phyloP scores from a whole-genome alignment of 495 filamentous ascomycete genomes.

The Letharia lupina region DNA sequence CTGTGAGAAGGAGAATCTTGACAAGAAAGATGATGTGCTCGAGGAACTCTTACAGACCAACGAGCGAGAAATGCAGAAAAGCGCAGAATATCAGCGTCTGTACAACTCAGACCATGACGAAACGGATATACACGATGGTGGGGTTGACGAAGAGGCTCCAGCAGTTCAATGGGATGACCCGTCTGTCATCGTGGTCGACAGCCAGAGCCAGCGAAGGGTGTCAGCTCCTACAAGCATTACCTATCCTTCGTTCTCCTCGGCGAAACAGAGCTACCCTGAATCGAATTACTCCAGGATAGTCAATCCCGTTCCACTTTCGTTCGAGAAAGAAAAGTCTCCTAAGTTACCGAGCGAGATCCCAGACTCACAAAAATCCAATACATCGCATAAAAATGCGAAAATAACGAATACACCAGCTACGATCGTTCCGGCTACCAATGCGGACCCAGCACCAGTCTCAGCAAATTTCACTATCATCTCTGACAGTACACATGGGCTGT shows the following conservation, averaged over 20 bases:
- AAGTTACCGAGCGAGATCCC: conserved; percentile 10
- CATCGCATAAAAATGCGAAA: neutral
- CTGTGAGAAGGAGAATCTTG: neutral
- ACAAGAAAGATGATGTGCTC: neutral
- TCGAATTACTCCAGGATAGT: neutral
- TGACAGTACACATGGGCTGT: neutral
- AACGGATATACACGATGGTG: neutral
- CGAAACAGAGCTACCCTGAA: neutral
- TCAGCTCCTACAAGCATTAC: conserved; percentile 5
- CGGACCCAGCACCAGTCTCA: neutral
- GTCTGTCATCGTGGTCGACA: conserved; percentile 6
- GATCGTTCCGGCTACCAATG: neutral
- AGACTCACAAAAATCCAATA: conserved; percentile 9
- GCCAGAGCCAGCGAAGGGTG: conserved; percentile 13
- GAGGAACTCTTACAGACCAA: neutral
- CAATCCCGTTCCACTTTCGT: neutral
- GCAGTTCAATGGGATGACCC: neutral
- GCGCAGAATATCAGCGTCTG: neutral
- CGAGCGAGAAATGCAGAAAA: neutral
- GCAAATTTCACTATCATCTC: neutral
- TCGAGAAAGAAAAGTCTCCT: neutral
- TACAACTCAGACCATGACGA: neutral
- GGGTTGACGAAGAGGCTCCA: neutral
- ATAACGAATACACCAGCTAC: no score
- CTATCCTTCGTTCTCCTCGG: neutral